A percentile compares a stretch with the other conserved stretches of the same genome.
phyloP scores from a whole-genome alignment of 2,329 filamentous ascomycete genomes.

The Colletotrichum limetticola region DNA sequence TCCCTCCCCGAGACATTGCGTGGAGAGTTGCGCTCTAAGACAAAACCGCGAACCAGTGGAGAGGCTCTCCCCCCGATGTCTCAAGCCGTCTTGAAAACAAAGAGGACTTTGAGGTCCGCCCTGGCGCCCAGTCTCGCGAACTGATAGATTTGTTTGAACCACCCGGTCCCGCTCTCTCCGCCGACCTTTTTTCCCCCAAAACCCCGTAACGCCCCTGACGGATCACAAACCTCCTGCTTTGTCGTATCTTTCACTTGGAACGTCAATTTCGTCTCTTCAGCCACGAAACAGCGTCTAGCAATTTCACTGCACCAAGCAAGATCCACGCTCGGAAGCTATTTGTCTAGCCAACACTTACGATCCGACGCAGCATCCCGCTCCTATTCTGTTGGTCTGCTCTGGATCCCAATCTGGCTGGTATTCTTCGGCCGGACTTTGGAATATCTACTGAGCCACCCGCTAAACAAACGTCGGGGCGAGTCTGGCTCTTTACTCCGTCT shows the following conservation, averaged over 20 bases:
- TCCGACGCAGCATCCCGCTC: constrained; percentile 22
- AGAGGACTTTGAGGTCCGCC: constrained; percentile 42
- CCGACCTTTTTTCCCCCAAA: constrained; percentile 23
- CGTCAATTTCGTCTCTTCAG: constrained; percentile 22
- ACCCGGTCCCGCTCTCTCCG: constrained; percentile 34
- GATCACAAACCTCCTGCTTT: constrained; percentile 27
- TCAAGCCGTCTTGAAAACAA: constrained; percentile 45
- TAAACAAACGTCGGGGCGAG: constrained; percentile 23
- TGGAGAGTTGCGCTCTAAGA: constrained; percentile 34
- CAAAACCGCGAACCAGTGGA: constrained; percentile 39
- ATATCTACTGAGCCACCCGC: constrained; percentile 31
- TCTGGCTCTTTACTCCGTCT: constrained; percentile 18
- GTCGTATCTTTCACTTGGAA: constrained; percentile 11
- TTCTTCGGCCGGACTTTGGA: constrained; percentile 11
- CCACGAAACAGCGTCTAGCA: constrained; percentile 8
- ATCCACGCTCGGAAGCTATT: constrained; percentile 20
- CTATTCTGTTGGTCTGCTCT: neutral
- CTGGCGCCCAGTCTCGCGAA: constrained; percentile 31
- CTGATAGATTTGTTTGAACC: constrained; percentile 39
- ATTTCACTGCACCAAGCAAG: constrained; percentile 3
- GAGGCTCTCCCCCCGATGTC: constrained; percentile 43
- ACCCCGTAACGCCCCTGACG: constrained; percentile 21
- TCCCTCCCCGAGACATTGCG: constrained; percentile 33
- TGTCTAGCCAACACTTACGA: constrained; percentile 11
- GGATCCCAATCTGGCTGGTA: neutral